Evolutionary conservation across 1,139 yeast species (phyloP).

Genomic region (Kodamaea sp.): DNA sequence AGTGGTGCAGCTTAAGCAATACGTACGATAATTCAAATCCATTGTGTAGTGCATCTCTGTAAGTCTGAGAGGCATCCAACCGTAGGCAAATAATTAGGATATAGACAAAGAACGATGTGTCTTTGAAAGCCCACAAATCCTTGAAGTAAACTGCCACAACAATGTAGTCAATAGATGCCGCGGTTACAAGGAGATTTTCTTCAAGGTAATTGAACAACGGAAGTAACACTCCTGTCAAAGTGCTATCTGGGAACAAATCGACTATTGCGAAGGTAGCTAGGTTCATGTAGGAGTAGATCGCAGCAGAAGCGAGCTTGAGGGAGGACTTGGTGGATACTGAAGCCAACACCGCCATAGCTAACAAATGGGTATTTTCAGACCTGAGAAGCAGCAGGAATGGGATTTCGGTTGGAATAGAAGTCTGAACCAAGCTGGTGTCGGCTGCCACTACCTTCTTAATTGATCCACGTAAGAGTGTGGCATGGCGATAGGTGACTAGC

Average conservation of each 20-base stretch:
- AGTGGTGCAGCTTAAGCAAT: neutral
- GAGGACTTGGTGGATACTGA: conserved; percentile 21
- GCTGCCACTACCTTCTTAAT: neutral
- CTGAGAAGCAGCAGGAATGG: conserved; percentile 36
- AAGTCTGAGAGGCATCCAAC: conserved; percentile 44
- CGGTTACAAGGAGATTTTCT: conserved; percentile 33
- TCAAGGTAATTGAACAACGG: conserved; percentile 40
- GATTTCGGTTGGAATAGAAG: conserved; percentile 8
- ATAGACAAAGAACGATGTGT: conserved; percentile 35
- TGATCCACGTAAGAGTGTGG: conserved; percentile 7
- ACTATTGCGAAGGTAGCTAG: conserved; percentile 35
- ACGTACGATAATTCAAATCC: neutral
- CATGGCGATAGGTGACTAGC: conserved; percentile 23
- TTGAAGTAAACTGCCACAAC: conserved; percentile 28
- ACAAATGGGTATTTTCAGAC: conserved; percentile 49
- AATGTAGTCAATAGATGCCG: conserved; percentile 41
- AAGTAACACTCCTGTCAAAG: conserved; percentile 30
- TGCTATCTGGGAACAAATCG: conserved; percentile 35
- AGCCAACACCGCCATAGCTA: conserved; percentile 39
- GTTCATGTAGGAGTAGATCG: conserved; percentile 49
- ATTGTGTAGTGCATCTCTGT: conserved; percentile 28
- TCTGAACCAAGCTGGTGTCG: neutral
- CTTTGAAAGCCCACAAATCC: conserved; percentile 25
- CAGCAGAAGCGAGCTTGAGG: conserved; percentile 44
- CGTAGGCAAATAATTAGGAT: conserved; percentile 39